Evolutionary conservation across 106 monocot genomes (phyloP).

Genomic region (Phalaenopsis equestris): DNA sequence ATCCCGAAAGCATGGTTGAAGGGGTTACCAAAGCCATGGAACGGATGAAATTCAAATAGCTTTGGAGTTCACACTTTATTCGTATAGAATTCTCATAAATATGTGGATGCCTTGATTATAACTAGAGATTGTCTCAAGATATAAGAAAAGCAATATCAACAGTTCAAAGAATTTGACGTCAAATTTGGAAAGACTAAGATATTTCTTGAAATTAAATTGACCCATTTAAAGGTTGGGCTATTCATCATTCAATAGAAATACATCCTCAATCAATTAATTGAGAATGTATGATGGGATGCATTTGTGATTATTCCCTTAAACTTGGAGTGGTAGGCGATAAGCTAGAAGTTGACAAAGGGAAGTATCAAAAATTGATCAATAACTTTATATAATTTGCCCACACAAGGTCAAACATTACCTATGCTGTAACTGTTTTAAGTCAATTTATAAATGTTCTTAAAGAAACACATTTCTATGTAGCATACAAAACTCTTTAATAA

Average conservation of each 20-base stretch:
- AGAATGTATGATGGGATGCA: too few species aligned
- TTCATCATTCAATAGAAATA: too few species aligned
- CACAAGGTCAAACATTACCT: neutral
- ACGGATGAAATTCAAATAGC: neutral
- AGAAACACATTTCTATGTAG: neutral
- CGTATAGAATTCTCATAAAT: too few species aligned
- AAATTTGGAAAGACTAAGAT: neutral
- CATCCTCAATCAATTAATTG: too few species aligned
- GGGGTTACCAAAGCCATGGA: neutral
- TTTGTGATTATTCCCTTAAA: too few species aligned
- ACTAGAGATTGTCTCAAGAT: neutral
- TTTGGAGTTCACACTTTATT: neutral
- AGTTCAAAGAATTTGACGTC: neutral
- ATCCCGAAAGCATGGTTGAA: neutral
- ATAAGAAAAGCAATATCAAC: too few species aligned
- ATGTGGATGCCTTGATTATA: neutral
- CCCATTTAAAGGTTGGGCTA: too few species aligned
- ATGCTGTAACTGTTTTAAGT: neutral
- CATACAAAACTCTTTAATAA: neutral
- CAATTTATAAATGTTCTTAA: neutral
- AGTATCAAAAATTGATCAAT: too few species aligned
- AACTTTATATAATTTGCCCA: too few species aligned
- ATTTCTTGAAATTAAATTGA: too few species aligned
- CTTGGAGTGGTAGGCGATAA: too few species aligned
- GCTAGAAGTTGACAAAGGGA: too few species aligned